These are phyloP conservation scores for Termitomyces sp. DNA, from an alignment of 768 basidiomycete genomes.

Conservation along the genomic window DNA sequence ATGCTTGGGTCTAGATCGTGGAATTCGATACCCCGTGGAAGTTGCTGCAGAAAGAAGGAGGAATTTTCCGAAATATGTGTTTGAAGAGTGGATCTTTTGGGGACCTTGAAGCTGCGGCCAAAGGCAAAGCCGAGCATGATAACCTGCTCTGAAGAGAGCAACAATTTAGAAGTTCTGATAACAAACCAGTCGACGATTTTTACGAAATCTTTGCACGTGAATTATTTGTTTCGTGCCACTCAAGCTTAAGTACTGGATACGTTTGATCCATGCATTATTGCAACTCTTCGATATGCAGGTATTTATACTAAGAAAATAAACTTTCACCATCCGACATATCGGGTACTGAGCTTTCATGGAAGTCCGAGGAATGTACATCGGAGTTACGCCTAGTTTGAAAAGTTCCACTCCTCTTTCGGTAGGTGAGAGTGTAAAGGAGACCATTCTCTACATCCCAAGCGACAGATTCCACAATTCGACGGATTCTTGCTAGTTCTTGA, in stretches of 20 bases:
- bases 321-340: background rate
- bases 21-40: conserved; percentile 73
- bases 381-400: background rate
- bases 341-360: background rate
- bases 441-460: background rate
- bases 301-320: background rate
- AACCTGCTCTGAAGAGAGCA: background rate
- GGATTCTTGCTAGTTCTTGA: background rate
- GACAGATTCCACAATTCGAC: background rate
- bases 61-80: conserved; percentile 32
- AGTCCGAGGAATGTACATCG: background rate
- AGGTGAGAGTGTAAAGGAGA: background rate
- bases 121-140: conserved; percentile 9
- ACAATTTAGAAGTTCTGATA: background rate
- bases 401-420: background rate
- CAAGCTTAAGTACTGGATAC: too few species aligned
- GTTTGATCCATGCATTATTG: background rate
- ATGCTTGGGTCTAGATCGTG: conserved; percentile 30
- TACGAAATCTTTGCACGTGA: background rate
- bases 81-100: conserved; percentile 20
- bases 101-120: conserved; percentile 18
- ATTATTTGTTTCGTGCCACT: too few species aligned
- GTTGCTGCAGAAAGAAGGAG: conserved; percentile 54
- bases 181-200: background rate
- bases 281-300: background rate